A percentile compares a stretch with the other conserved stretches of the same genome.
Conservation (phyloP, 2,329 filamentous ascomycete species). For the Talaromyces sp. region DNA sequence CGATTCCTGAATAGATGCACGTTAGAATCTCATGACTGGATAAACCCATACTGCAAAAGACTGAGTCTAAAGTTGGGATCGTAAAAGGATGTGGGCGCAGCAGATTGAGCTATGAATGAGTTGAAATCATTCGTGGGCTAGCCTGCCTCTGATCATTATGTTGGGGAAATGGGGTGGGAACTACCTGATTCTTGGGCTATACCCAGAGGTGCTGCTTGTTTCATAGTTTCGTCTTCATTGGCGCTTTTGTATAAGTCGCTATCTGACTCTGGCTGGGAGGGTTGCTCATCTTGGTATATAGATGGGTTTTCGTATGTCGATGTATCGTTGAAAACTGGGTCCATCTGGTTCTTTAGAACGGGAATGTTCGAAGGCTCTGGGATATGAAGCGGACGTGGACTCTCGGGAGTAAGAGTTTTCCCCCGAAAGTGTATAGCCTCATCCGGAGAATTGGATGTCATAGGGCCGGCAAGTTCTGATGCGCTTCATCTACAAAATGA, state of each 20-base stretch:
- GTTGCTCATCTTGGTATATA: slow-evolving; percentile 21
- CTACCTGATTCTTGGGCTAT: slow-evolving; percentile 13
- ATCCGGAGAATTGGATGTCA: slow-evolving; percentile 51
- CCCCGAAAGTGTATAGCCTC: slow-evolving; percentile 58
- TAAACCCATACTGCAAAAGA: background rate
- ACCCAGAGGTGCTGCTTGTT: background rate
- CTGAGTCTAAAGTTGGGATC: background rate
- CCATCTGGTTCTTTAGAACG: slow-evolving; percentile 68
- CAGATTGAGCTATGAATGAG: background rate
- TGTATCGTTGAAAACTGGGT: slow-evolving; percentile 67
- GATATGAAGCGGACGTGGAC: slow-evolving; percentile 66
- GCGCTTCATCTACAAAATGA: slow-evolving; percentile 40
- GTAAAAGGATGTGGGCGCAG: background rate
- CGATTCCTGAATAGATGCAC: slow-evolving; percentile 1
- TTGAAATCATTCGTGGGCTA: background rate
- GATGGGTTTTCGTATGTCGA: slow-evolving; percentile 52
- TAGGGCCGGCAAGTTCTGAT: slow-evolving; percentile 44
- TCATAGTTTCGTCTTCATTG: background rate
- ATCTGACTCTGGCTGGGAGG: slow-evolving; percentile 20
- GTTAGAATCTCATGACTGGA: slow-evolving; percentile 9
- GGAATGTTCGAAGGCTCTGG: slow-evolving; percentile 67
- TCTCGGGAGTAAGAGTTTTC: slow-evolving; percentile 65
- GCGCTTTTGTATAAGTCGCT: background rate
- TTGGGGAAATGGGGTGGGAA: background rate
- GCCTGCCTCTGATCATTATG: background rate